These are phyloP conservation scores for Exserohilum turcica DNA, from an alignment of 2,329 filamentous ascomycete genomes.

Conservation along the genomic window DNA sequence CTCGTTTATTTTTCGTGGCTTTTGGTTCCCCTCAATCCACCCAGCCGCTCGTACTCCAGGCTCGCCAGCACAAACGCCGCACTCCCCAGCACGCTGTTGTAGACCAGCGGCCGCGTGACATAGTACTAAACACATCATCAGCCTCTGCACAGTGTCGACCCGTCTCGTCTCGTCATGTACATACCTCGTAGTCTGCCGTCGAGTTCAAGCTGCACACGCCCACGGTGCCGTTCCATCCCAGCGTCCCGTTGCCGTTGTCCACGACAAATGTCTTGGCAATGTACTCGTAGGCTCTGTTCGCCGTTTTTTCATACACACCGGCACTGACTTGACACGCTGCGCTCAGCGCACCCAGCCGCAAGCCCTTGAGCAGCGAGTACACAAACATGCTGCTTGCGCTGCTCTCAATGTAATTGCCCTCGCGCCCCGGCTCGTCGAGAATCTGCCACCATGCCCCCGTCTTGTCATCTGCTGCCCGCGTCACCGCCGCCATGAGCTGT, in stretches of 20 bases:
- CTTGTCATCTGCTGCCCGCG: constrained; percentile 31
- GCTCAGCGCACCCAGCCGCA: constrained; percentile 43
- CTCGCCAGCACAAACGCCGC: constrained; percentile 35
- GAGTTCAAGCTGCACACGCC: constrained; percentile 34
- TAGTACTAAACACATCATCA: constrained; percentile 46
- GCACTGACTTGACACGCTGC: not conserved
- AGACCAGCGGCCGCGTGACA: constrained; percentile 45
- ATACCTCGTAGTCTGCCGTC: constrained; percentile 31
- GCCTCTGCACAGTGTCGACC: not conserved
- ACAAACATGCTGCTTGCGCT: constrained; percentile 64
- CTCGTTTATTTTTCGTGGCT: too few relatives aligned
- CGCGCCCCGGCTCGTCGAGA: constrained; percentile 54
- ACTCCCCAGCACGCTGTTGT: constrained; percentile 26
- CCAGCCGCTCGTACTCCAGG: constrained; percentile 25
- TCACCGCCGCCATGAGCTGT: constrained; percentile 40
- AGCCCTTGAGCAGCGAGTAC: constrained; percentile 58
- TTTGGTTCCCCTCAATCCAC: not conserved
- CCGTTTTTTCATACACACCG: constrained; percentile 21
- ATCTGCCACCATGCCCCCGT: constrained; percentile 63
- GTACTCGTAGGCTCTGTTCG: constrained; percentile 48
- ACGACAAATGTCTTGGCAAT: constrained; percentile 28
- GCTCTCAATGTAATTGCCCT: constrained; percentile 65
- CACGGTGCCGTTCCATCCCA: constrained; percentile 43
- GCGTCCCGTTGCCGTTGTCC: constrained; percentile 22
- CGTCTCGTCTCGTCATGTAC: not conserved